Evolutionary conservation across 192 early-diverging fungal species (phyloP).

Genomic region (Coemansia pectinata): DNA sequence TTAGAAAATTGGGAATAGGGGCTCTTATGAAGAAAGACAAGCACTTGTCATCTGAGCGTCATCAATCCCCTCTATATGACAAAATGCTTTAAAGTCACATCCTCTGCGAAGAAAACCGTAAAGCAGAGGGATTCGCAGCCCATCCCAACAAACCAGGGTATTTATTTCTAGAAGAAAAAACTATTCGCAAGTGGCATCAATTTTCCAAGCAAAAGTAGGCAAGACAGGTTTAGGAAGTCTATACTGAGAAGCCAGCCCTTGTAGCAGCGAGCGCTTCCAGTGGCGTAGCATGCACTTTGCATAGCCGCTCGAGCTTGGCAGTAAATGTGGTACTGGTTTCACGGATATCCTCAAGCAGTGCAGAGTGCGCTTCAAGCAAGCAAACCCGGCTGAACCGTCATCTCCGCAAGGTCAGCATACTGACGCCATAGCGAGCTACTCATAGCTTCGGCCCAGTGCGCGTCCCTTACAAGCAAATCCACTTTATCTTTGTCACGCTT

Average conservation of each 20-base stretch:
- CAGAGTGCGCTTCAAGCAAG: constrained; percentile 32
- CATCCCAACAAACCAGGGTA: no score
- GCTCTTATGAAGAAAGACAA: no score
- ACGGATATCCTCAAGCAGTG: constrained; percentile 40
- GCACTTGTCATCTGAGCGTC: no score
- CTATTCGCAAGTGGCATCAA: constrained; percentile 7
- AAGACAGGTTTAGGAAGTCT: constrained; percentile 27
- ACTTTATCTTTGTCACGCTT: constrained; percentile 71
- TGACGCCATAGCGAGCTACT: constrained; percentile 62
- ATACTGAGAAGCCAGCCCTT: constrained; percentile 24
- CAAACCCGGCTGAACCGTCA: constrained; percentile 68
- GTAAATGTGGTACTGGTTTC: constrained; percentile 34
- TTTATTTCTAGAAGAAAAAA: not conserved
- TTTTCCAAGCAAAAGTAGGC: constrained; percentile 22
- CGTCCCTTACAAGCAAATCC: constrained; percentile 65
- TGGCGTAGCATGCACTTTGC: not conserved
- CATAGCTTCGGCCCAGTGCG: constrained; percentile 75
- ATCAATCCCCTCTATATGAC: no score
- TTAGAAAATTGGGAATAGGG: no score
- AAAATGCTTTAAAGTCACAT: no score
- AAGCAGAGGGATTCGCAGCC: no score
- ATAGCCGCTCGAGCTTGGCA: constrained; percentile 23
- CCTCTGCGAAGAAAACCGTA: no score
- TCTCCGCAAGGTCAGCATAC: constrained; percentile 73
- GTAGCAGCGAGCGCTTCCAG: not conserved